Evolutionary conservation across 306 rosid genomes (phyloP).

Genomic region (Casuarina cunninghamiana): DNA sequence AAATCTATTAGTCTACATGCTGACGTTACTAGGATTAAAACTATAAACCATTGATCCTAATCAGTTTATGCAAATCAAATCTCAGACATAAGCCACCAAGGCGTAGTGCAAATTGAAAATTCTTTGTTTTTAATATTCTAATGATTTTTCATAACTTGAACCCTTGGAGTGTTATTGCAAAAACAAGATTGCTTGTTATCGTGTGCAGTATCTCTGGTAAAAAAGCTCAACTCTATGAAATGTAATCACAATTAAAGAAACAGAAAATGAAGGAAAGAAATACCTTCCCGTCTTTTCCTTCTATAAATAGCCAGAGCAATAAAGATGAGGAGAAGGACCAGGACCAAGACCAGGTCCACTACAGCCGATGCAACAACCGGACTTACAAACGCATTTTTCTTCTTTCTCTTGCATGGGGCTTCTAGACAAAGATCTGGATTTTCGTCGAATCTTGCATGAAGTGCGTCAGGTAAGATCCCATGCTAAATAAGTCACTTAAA

Average conservation of each 20-base stretch:
- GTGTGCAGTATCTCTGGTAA: background rate
- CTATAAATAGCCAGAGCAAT: slow-evolving; percentile 3
- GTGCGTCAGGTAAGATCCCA: too few species aligned
- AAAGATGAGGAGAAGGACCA: slow-evolving; percentile 1
- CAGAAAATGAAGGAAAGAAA: background rate
- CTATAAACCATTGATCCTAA: background rate
- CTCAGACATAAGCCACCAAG: background rate
- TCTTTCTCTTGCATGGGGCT: too few species aligned
- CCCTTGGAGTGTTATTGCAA: background rate
- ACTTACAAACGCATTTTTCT: too few species aligned
- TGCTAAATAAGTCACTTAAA: too few species aligned
- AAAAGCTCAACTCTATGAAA: background rate
- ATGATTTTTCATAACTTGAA: background rate
- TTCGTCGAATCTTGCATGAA: too few species aligned
- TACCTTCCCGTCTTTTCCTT: slow-evolving; percentile 24
- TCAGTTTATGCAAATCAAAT: background rate
- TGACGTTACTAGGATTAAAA: background rate
- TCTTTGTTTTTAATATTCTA: background rate
- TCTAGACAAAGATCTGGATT: too few species aligned
- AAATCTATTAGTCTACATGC: background rate
- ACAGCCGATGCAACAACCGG: too few species aligned
- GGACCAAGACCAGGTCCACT: too few species aligned
- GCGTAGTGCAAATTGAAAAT: background rate
- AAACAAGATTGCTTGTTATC: background rate
- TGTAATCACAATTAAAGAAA: background rate